These are phyloP conservation scores for Fulvia fulva DNA, from an alignment of 2,329 filamentous ascomycete genomes.

Conservation along the genomic window DNA sequence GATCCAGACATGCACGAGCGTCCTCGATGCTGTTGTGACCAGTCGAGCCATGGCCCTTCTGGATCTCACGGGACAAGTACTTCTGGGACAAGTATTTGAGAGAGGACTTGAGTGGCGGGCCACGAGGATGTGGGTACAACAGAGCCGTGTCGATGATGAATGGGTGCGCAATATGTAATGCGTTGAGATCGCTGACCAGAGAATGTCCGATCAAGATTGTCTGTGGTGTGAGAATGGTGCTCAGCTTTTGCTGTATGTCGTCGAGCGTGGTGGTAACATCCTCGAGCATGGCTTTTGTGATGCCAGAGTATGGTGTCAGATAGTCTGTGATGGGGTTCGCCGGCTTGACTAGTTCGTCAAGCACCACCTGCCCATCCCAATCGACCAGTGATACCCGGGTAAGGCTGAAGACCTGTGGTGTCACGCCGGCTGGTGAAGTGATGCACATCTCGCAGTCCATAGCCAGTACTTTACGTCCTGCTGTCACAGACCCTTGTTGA, in stretches of 20 bases:
- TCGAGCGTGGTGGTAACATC: slow-evolving; percentile 75
- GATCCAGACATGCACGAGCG: slow-evolving; percentile 82
- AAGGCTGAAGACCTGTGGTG: slow-evolving; percentile 70
- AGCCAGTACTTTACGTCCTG: slow-evolving; percentile 71
- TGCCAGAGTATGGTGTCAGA: slow-evolving; percentile 79
- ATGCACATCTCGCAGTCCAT: slow-evolving; percentile 98
- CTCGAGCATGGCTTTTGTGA: slow-evolving; percentile 79
- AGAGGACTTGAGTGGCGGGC: slow-evolving; percentile 82
- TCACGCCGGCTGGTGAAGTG: slow-evolving; percentile 52
- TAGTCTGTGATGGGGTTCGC: slow-evolving; percentile 86
- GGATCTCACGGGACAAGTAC: slow-evolving; percentile 81
- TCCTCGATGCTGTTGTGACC: slow-evolving; percentile 95
- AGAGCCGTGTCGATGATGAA: slow-evolving; percentile 91
- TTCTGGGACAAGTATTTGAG: slow-evolving; percentile 86
- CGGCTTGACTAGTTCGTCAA: slow-evolving; percentile 92
- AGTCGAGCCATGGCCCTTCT: slow-evolving; percentile 65
- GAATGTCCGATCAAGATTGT: slow-evolving; percentile 78
- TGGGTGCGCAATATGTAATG: slow-evolving; percentile 81
- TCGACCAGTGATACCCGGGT: slow-evolving; percentile 82
- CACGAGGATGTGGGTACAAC: slow-evolving; percentile 84
- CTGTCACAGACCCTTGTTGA: slow-evolving; percentile 76
- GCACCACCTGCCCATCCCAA: slow-evolving; percentile 76
- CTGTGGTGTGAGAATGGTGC: slow-evolving; percentile 64
- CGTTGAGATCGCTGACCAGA: slow-evolving; percentile 77
- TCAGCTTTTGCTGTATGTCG: slow-evolving; percentile 76